phyloP scores from a whole-genome alignment of 2,329 filamentous ascomycete species.

The Drechslera avenae region DNA sequence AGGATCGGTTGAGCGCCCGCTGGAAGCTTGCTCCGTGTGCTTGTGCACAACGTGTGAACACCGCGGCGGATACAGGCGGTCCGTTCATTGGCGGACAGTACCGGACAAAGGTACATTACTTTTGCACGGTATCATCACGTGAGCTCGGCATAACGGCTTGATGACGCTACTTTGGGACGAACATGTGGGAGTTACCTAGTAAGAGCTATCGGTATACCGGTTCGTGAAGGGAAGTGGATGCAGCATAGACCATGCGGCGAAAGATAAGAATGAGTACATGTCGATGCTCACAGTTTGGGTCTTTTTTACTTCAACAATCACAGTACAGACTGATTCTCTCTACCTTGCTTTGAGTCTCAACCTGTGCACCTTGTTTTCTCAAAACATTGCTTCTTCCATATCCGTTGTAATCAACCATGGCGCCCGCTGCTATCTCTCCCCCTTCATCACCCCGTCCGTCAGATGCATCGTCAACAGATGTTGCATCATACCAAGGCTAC shows the following conservation, averaged over 20 bases:
- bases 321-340: not conserved
- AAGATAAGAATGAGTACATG: constrained; percentile 25
- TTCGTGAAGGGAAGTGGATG: constrained; percentile 30
- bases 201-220: constrained; percentile 27
- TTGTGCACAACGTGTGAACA: not conserved
- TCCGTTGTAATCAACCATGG: constrained; percentile 25
- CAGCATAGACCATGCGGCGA: constrained; percentile 1
- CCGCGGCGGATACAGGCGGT: constrained; percentile 28
- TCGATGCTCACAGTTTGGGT: constrained; percentile 1
- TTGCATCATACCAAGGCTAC: constrained; percentile 74
- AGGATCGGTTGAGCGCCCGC: not conserved
- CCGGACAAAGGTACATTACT: constrained; percentile 21
- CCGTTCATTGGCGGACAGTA: constrained; percentile 23
- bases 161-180: constrained; percentile 26
- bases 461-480: constrained; percentile 32
- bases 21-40: not conserved
- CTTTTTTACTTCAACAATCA: not conserved
- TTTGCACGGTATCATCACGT: constrained; percentile 26
- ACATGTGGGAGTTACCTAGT: constrained; percentile 16
- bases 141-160: constrained; percentile 34
- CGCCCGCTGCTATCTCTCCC: constrained; percentile 46
- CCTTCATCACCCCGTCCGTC: constrained; percentile 48
- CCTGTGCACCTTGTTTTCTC: not conserved
- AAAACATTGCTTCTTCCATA: not conserved
- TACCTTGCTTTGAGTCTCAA: not conserved